Conservation (phyloP, 2,329 filamentous ascomycete genomes). For the Epichloe gansuensis region DNA sequence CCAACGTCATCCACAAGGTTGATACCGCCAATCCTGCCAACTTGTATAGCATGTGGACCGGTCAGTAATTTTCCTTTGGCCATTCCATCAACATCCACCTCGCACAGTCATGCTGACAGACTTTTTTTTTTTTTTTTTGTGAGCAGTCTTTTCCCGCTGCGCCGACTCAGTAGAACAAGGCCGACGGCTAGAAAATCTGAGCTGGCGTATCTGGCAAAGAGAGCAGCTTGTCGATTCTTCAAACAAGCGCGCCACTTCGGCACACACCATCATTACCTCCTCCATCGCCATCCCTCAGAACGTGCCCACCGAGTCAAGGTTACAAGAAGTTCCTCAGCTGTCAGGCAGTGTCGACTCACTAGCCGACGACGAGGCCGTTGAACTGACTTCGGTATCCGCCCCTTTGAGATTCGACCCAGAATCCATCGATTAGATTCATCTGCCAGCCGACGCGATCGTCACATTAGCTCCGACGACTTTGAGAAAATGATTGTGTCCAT, state of each 20-base stretch:
- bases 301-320: slow-evolving; percentile 30
- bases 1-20: slow-evolving; percentile 84
- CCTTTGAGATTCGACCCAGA: slow-evolving; percentile 54
- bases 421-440: slow-evolving; percentile 61
- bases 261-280: slow-evolving; percentile 22
- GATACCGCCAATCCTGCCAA: slow-evolving; percentile 88
- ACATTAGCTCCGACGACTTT: slow-evolving; percentile 84
- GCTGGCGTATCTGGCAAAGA: slow-evolving; percentile 89
- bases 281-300: slow-evolving; percentile 35
- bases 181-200: slow-evolving; percentile 83
- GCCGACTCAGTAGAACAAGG: slow-evolving; percentile 91
- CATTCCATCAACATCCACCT: background rate
- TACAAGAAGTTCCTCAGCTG: slow-evolving; percentile 54
- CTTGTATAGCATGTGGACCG: slow-evolving; percentile 93
- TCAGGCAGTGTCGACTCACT: slow-evolving; percentile 69
- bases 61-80: slow-evolving; percentile 38
- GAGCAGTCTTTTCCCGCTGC: slow-evolving; percentile 80
- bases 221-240: slow-evolving; percentile 69
- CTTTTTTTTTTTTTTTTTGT: background rate
- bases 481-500: slow-evolving; percentile 93
- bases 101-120: slow-evolving; percentile 20
- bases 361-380: slow-evolving; percentile 53
- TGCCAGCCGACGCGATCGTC: slow-evolving; percentile 66
- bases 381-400: slow-evolving; percentile 41
- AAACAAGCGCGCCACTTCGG: slow-evolving; percentile 32